phyloP scores from a whole-genome alignment of 1,139 yeast species.

The Kluyveromyces sp. region DNA sequence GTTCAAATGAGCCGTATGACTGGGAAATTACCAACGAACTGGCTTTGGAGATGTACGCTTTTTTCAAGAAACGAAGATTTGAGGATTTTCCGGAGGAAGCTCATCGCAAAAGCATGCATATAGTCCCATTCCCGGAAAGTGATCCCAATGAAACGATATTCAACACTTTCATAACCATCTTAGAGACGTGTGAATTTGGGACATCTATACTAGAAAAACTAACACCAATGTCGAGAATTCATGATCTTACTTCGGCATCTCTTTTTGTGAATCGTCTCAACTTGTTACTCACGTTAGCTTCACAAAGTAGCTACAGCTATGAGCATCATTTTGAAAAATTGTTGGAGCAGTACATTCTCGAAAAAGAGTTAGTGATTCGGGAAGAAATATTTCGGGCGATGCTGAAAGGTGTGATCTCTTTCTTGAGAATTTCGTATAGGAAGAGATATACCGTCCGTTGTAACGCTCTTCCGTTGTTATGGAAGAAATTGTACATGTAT shows the following conservation, averaged over 20 bases:
- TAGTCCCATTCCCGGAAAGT: neutral
- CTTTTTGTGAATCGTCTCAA: slow-evolving; percentile 26
- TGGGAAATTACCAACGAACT: slow-evolving; percentile 21
- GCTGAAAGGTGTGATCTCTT: slow-evolving; percentile 10
- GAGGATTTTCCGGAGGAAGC: slow-evolving; percentile 25
- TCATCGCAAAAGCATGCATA: neutral
- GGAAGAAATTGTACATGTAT: slow-evolving; percentile 6
- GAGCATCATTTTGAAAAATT: slow-evolving; percentile 24
- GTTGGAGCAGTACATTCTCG: slow-evolving; percentile 13
- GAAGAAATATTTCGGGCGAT: slow-evolving; percentile 8
- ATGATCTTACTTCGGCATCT: slow-evolving; percentile 14
- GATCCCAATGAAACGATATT: slow-evolving; percentile 17
- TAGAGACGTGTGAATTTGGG: slow-evolving; percentile 14
- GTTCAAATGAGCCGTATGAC: slow-evolving; percentile 10
- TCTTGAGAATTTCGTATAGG: slow-evolving; percentile 12
- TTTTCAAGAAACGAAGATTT: slow-evolving; percentile 25
- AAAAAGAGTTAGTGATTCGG: slow-evolving; percentile 3
- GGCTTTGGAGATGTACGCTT: slow-evolving; percentile 19
- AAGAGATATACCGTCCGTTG: slow-evolving; percentile 13
- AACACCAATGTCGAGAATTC: slow-evolving; percentile 27
- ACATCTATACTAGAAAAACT: slow-evolving; percentile 21
- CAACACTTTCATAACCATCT: slow-evolving; percentile 20
- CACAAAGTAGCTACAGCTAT: slow-evolving; percentile 17
- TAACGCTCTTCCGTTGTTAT: slow-evolving; percentile 8
- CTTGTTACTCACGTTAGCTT: slow-evolving; percentile 21